Percentiles rank a stretch among this genome's conserved stretches.
Conservation (phyloP, 2,329 filamentous ascomycete species). For the Aspergillus bombycis region DNA sequence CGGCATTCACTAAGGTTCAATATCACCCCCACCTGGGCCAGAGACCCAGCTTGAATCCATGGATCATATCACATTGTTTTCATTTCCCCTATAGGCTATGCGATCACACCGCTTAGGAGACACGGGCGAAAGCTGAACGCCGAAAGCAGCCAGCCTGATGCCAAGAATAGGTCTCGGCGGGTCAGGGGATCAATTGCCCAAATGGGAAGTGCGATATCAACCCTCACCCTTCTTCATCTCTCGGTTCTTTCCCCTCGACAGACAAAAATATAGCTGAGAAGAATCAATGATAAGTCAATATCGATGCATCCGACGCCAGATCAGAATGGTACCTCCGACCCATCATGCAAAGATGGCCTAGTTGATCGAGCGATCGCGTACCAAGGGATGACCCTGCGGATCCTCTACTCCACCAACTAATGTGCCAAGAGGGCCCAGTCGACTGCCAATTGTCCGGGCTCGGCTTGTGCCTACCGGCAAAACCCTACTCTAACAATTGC, state of each 20-base stretch:
- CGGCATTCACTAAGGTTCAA: not conserved
- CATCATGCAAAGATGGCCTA: not conserved
- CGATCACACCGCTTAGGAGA: not conserved
- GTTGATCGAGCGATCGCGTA: not conserved
- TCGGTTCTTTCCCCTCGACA: not conserved
- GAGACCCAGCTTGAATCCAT: not conserved
- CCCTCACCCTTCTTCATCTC: not conserved
- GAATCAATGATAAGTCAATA: not conserved
- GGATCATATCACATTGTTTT: not conserved
- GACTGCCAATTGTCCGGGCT: not conserved
- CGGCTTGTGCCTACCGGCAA: not conserved
- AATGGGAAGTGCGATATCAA: not conserved
- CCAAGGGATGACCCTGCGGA: not conserved
- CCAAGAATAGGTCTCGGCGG: not conserved
- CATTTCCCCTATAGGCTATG: not conserved
- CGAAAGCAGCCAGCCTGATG: not conserved
- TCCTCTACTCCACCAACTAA: constrained; percentile 1
- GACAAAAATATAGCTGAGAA: not conserved
- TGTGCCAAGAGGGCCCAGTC: constrained; percentile 1
- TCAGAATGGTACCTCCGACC: not conserved
- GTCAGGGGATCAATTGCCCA: constrained; percentile 3
- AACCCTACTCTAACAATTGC: not conserved
- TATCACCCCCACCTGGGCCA: not conserved
- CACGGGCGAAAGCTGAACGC: not conserved
- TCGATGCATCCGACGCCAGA: not conserved